Evolutionary conservation across 176 grass and related monocot genomes (phyloP).

Genomic region (Rhynchospora pubera): DNA sequence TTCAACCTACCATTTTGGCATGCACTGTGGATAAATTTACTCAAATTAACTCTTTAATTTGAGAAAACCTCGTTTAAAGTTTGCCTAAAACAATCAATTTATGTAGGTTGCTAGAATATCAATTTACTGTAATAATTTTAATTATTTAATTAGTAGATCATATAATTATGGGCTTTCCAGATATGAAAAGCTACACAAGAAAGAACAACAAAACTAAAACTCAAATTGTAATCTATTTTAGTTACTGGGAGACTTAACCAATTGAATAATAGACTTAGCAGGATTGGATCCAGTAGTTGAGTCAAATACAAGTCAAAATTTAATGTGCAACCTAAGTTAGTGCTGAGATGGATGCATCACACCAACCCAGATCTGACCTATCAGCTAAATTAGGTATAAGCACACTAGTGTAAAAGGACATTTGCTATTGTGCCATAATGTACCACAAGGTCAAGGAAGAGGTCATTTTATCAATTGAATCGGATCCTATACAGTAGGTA

Average conservation of each 20-base stretch:
- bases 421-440: conserved; percentile 7
- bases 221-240: neutral
- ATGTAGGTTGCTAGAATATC: neutral
- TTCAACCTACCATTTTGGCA: conserved; percentile 16
- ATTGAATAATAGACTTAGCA: neutral
- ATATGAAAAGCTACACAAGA: neutral
- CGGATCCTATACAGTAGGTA: neutral
- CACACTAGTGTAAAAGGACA: conserved; percentile 19
- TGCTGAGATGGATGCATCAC: conserved; percentile 14
- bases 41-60: neutral
- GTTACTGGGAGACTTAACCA: neutral
- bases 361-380: conserved; percentile 25
- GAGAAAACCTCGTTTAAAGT: neutral
- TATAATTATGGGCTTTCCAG: neutral
- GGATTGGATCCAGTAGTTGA: conserved; percentile 4
- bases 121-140: neutral
- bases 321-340: conserved; percentile 20
- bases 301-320: conserved; percentile 28
- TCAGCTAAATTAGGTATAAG: conserved; percentile 8
- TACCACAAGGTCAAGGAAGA: neutral
- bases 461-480: neutral
- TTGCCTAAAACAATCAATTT: neutral
- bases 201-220: neutral
- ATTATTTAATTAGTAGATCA: conserved; percentile 4
- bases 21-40: neutral